These are phyloP conservation scores for Adansonia madagascariensis DNA, from an alignment of 441 rosid genomes.

Conservation along the genomic window DNA sequence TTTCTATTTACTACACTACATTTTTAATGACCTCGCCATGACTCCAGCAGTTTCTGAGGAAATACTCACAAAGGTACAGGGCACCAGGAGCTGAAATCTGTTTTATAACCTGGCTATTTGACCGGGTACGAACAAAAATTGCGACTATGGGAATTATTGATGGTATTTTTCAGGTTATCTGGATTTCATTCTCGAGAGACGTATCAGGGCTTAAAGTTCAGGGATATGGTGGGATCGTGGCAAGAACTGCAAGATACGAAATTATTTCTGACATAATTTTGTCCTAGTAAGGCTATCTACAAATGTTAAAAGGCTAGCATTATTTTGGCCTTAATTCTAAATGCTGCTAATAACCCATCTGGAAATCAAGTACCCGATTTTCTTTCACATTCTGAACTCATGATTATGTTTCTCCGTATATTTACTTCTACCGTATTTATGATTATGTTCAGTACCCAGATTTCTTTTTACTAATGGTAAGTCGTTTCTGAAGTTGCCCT, in stretches of 20 bases:
- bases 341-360: not conserved
- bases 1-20: not conserved
- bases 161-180: constrained; percentile 9
- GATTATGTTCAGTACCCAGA: constrained; percentile 19
- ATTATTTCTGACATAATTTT: constrained; percentile 8
- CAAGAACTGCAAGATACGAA: not conserved
- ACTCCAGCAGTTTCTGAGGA: not conserved
- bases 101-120: not conserved
- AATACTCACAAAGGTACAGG: not conserved
- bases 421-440: constrained; percentile 7
- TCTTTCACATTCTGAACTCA: constrained; percentile 19
- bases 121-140: not conserved
- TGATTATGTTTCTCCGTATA: constrained; percentile 21
- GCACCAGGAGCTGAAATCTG: not conserved
- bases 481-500: not conserved
- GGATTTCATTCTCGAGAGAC: constrained; percentile 17
- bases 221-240: constrained; percentile 1
- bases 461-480: constrained; percentile 1
- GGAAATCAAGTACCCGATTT: not conserved
- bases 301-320: not conserved
- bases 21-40: not conserved
- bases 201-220: not conserved
- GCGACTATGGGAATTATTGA: not conserved
- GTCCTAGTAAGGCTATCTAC: not conserved
- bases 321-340: not conserved